Percentiles rank a stretch among this genome's conserved stretches.
These are phyloP conservation scores for Trifolium subterraneum DNA, from an alignment of 306 rosid species.

Conservation along the genomic window DNA sequence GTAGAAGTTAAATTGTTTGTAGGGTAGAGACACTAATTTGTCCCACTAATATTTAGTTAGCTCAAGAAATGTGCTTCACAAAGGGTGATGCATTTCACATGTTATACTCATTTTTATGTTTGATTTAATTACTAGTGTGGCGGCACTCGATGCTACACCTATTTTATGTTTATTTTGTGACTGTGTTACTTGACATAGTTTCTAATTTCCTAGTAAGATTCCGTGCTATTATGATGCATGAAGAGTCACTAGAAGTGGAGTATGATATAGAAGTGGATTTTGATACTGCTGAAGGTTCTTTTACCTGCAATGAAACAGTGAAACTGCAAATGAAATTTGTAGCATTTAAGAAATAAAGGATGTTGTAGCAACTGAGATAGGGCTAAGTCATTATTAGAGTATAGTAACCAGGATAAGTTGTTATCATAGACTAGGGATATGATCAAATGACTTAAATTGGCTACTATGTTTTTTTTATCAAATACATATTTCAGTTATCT, in stretches of 20 bases:
- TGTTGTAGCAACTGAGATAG: too few relatives aligned
- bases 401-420: too few relatives aligned
- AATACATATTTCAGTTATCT: too few relatives aligned
- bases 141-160: not conserved
- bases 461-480: too few relatives aligned
- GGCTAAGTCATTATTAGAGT: too few relatives aligned
- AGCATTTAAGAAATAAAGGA: too few relatives aligned
- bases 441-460: too few relatives aligned
- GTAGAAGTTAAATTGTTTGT: constrained; percentile 14
- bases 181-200: not conserved
- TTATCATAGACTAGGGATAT: too few relatives aligned
- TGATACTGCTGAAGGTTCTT: not conserved
- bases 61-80: constrained; percentile 28
- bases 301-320: too few relatives aligned
- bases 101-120: constrained; percentile 44
- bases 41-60: constrained; percentile 12
- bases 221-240: not conserved
- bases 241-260: too few relatives aligned
- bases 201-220: not conserved
- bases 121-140: constrained; percentile 36
- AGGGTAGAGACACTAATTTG: constrained; percentile 4
- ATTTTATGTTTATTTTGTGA: not conserved
- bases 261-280: not conserved
- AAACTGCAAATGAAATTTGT: too few relatives aligned
- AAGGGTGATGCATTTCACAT: constrained; percentile 53